Base-by-base conservation (phyloP, 768 basidiomycete species). In the Tulasnella sp. region DNA sequence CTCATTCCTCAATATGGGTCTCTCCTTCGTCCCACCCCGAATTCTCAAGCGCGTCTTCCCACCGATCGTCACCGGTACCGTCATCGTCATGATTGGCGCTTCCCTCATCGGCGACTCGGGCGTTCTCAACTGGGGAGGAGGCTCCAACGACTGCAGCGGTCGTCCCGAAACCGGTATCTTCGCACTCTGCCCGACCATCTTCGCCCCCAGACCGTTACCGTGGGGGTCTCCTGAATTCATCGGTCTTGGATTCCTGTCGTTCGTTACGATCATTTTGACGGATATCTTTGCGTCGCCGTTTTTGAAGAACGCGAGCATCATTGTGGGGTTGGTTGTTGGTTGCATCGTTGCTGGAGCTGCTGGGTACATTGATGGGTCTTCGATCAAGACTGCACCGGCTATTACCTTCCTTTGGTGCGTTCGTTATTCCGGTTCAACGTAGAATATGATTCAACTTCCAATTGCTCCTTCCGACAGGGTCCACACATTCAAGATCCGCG, bases 251-350 rank as follows among this genome's bases (percentile, higher is more conserved):
- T 95, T 96, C 86, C 85, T 95, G 37, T 91, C 90, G 0, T 95
- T 94, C 83, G 80, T 89, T 69, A 85, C 88, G 12, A 94, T 94
- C 79, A 87, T 94, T 79, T 81, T 94, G 36, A 91, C 91, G 0
- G 93, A 96, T 81, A 82, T 94, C 25, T 93, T 94, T 78, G 94
- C 93, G 8, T 91, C 90, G 3, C 94, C 93, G 0, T 95, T 96
- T 85, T 82, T 96, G 80, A 91, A 91, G 83, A 94, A 93, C 79
- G 74, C 89, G 74, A 90, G 89, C 37, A 89, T 93, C 79, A 91
- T 94, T 72, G 87, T 93, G 29, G 91, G 92, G 0, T 84, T 94
- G 22, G 85, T 86, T 9, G 88, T 94, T 1, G 93, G 93, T 0
- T 93, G 91, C 77, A 93, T 94, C 75, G 92, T 94, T 1, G 88